Conservation (phyloP, 768 basidiomycete genomes). For the Trichaptum fuscoviolaceum region DNA sequence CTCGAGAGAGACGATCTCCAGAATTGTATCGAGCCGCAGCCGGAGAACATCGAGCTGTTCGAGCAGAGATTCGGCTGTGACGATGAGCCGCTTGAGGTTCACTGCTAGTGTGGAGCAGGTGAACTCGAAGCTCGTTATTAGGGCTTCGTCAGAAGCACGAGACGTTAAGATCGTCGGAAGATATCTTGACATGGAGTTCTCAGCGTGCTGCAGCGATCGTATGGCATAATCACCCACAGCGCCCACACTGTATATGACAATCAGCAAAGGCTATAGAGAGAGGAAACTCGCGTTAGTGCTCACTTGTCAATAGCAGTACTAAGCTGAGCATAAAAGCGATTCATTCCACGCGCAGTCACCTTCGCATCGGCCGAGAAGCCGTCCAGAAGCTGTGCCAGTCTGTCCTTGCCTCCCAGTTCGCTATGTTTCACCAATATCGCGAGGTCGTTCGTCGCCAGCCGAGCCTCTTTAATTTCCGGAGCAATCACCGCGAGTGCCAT, state of each 20-base stretch:
- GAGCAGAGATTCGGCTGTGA: not conserved
- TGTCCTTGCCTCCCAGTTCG: not conserved
- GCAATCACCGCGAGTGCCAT: not conserved
- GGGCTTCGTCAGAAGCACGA: not conserved
- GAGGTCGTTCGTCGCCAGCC: not conserved
- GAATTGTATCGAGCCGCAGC: not conserved
- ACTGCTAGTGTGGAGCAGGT: not conserved
- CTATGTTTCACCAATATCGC: not conserved
- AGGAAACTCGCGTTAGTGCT: not conserved
- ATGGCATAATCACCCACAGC: not conserved
- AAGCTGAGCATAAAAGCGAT: not conserved
- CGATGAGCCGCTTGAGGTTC: not conserved
- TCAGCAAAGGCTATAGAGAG: not conserved
- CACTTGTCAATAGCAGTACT: not conserved
- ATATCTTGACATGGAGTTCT: not conserved
- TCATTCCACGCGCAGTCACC: not conserved
- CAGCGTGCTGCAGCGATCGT: not conserved
- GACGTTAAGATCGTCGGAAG: not conserved
- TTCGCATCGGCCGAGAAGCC: not conserved
- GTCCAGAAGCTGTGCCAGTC: not conserved
- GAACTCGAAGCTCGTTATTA: not conserved
- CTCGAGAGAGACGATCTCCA: not conserved
- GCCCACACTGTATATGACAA: not conserved
- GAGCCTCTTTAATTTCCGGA: not conserved
- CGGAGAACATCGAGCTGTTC: not conserved